Base-by-base conservation (phyloP, 192 early-diverging fungal species). In the Coemansia sp. region DNA sequence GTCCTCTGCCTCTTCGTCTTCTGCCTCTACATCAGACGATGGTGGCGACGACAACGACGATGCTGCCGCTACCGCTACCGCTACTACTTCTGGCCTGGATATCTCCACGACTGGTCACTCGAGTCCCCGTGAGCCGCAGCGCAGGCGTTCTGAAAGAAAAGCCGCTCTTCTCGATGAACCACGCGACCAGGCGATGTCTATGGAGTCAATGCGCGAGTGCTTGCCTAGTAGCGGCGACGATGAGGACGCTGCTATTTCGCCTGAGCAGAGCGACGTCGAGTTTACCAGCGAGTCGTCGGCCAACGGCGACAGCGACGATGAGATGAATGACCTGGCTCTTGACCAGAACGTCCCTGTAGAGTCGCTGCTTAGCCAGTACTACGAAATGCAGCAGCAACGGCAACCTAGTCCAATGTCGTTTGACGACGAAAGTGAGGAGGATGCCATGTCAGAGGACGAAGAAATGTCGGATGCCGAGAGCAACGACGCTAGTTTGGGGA, bases 261-360 rank as follows among this genome's bases (percentile, higher is more conserved):
- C 66, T 5, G 66, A 68, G 47, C 66, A 68, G 20, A 60, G 54
- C 15, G 66, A 68, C 17, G 42, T 46, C 6, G 66, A 68, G 59
- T 53, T 68, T 53, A n/a, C 57, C 7, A 68, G 66, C 46, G 66
- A 68, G 22, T 63, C 60, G 47, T 68, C 67, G 8, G 57, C 46
- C 5, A 54, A 45, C 20, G 49, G 25, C 4, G 60, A 62, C 54
- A 70, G 68, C 32, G 41, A 85, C 9, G 80, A 73, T 8, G 90
- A 89, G 63, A 73, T 88, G 56, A 61, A 47, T 19, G 86, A 79
- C 22, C 73, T 94, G 32, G 65, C 73, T 32, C 84, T 66, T 11
- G 93, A 94, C 40, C 85, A 87, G 76, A 85, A 91, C 36, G 67
- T 89, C n/a, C 78, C 87, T 0, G 82, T 89, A 31, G 86, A 87